Evolutionary conservation across 305 asterid species (phyloP), one percentile per base, ranked within the genome.

Genomic region (Nicotiana rustica): DNA sequence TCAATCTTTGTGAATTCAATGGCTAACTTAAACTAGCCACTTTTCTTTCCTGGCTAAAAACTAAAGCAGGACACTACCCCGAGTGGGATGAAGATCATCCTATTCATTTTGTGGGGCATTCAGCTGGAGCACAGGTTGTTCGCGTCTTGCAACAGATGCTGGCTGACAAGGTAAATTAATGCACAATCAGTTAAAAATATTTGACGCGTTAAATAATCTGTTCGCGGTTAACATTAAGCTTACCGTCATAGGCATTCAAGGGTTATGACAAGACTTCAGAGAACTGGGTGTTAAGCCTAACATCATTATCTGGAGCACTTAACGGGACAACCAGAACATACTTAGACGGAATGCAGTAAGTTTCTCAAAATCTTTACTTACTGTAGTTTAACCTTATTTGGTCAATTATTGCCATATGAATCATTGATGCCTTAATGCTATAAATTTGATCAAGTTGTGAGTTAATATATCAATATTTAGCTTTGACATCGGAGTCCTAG

Each of bases 11-110:
- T 68, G 56, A 35, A 25, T 21, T 33, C 49, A 33, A 55, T 31
- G 52, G 9, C 10, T 77, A 62, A 17, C 31, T 77, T 56, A n/a
- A 31, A 9, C 36, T 44, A 2, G 7, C 18, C 18, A 44, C 0
- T 18, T 71, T 33, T 13, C 55, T 5, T 70, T 8, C 31, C 3
- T 70, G 57, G 7, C 1, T n/a, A 25, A 25, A 36, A 47, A 31
- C 14, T 15, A 33, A 55, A 55, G 66, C 88, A 95, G 99, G 99
- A 62, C 90, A 95, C 83, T 93, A 94, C 83, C 95, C 94, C 38
- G 96, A 93, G 86, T 95, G 97, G 99, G 97, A 95, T 86, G 98
- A 90, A 88, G 91, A 94, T 86, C 97, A 93, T 64, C 99, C 95
- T 10, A 89, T 95, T 84, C 98, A 95, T 86, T 92, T 95, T 62